phyloP scores from a whole-genome alignment of 192 early-diverging fungal species.

The Linnemannia exigua region DNA sequence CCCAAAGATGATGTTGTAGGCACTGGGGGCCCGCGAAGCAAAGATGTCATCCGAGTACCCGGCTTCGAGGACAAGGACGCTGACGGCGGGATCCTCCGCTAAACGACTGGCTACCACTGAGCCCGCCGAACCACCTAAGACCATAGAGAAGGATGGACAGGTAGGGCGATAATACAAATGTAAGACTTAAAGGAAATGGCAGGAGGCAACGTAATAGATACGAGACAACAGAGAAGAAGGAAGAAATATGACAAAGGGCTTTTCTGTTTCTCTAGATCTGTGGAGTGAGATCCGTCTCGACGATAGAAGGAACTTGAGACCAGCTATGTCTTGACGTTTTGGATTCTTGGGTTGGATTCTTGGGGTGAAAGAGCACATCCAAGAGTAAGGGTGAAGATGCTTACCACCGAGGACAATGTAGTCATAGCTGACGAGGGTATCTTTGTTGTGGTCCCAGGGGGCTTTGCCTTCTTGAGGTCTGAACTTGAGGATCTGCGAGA shows the following conservation, averaged over 20 bases:
- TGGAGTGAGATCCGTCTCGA: too few relatives aligned
- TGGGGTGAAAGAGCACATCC: too few relatives aligned
- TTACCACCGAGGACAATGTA: slow-evolving; percentile 21
- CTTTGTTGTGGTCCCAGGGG: slow-evolving; percentile 13
- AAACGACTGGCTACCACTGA: slow-evolving; percentile 23
- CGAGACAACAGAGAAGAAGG: too few relatives aligned
- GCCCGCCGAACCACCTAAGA: slow-evolving; percentile 21
- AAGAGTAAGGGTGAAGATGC: too few relatives aligned
- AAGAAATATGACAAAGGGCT: too few relatives aligned
- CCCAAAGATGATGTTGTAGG: background rate
- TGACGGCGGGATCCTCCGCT: slow-evolving; percentile 18
- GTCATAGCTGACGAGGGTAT: slow-evolving; percentile 7
- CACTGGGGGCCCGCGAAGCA: background rate
- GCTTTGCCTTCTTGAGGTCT: slow-evolving; percentile 3
- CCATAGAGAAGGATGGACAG: background rate
- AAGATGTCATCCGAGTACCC: slow-evolving; percentile 9
- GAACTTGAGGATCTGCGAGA: background rate
- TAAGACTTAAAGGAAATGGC: too few relatives aligned
- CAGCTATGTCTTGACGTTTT: too few relatives aligned
- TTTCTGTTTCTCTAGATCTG: too few relatives aligned
- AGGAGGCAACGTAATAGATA: too few relatives aligned
- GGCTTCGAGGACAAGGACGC: slow-evolving; percentile 11
- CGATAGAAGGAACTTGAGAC: too few relatives aligned
- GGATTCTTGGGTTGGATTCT: too few relatives aligned
- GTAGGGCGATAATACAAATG: too few relatives aligned